Percentiles rank a stretch among this genome's conserved stretches.
phyloP scores from a whole-genome alignment of 208 protist genomes.

The Trypanosoma congolense region DNA sequence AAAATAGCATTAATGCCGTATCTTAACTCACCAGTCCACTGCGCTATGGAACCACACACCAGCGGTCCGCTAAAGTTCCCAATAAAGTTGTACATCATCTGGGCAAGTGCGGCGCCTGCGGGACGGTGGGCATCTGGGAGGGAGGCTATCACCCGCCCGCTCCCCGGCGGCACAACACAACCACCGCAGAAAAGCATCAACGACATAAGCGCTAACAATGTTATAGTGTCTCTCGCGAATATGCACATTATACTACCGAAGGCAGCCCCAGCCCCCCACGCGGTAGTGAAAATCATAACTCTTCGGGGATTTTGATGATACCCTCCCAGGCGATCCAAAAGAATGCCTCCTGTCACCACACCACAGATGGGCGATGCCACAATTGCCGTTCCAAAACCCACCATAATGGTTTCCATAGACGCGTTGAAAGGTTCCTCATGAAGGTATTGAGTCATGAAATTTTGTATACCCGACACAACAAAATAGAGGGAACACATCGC shows the following conservation, averaged over 20 bases:
- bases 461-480: constrained; percentile 86
- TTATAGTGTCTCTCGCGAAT: constrained; percentile 51
- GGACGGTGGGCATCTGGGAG: constrained; percentile 55
- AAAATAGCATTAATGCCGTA: constrained; percentile 78
- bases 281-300: constrained; percentile 45
- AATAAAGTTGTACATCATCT: constrained; percentile 82
- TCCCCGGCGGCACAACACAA: constrained; percentile 68
- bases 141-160: constrained; percentile 74
- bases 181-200: constrained; percentile 86
- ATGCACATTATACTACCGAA: constrained; percentile 70
- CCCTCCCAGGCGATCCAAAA: constrained; percentile 83
- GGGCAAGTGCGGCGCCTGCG: constrained; percentile 68
- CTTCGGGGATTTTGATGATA: constrained; percentile 71
- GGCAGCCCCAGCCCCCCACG: constrained; percentile 49
- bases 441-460: constrained; percentile 91
- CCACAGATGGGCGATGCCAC: constrained; percentile 81
- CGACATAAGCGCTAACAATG: constrained; percentile 80
- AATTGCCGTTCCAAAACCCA: constrained; percentile 72
- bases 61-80: constrained; percentile 88
- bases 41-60: constrained; percentile 75
- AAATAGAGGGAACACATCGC: constrained; percentile 90
- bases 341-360: constrained; percentile 73
- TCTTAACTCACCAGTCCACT: constrained; percentile 50
- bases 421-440: constrained; percentile 69
- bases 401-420: constrained; percentile 74